These are phyloP conservation scores for Pseudogymnoascus sp. DNA, from an alignment of 2,329 filamentous ascomycete genomes.

Conservation along the genomic window DNA sequence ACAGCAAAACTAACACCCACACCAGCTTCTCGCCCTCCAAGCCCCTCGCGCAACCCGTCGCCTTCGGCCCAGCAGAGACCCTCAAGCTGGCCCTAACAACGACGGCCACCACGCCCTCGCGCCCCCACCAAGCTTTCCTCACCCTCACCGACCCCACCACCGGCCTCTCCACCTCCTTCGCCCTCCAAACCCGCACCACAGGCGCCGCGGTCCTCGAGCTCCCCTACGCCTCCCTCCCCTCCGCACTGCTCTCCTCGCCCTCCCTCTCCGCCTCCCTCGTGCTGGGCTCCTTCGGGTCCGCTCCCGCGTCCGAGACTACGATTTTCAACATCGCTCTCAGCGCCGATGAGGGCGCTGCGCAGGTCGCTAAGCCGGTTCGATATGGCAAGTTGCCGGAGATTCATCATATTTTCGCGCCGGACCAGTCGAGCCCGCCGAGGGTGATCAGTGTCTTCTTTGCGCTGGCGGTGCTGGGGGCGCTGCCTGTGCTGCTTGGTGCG, in stretches of 20 bases:
- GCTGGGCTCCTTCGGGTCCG: constrained; percentile 76
- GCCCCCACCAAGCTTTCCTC: constrained; percentile 90
- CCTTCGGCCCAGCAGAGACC: constrained; percentile 59
- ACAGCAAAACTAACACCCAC: constrained; percentile 12
- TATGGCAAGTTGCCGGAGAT: constrained; percentile 82
- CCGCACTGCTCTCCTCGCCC: constrained; percentile 63
- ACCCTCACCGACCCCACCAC: constrained; percentile 65
- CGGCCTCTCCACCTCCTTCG: constrained; percentile 79
- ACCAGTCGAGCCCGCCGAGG: constrained; percentile 71
- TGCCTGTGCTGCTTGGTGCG: constrained; percentile 66
- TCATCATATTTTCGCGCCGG: constrained; percentile 77
- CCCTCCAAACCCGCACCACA: constrained; percentile 73
- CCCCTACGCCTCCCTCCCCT: constrained; percentile 45
- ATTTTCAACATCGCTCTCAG: constrained; percentile 66
- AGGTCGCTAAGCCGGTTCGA: constrained; percentile 61
- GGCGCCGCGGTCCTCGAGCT: constrained; percentile 77
- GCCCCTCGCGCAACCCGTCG: constrained; percentile 49
- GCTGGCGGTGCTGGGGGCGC: constrained; percentile 59
- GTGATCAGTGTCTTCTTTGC: constrained; percentile 73
- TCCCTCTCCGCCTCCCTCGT: constrained; percentile 74
- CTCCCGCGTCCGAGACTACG: constrained; percentile 55
- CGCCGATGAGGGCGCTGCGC: constrained; percentile 51
- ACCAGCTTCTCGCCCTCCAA: constrained; percentile 23
- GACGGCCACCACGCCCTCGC: constrained; percentile 69
- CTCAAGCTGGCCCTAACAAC: constrained; percentile 77